Percentiles rank a stretch among this genome's conserved stretches.
phyloP scores from a whole-genome alignment of 176 grass and related monocot genomes.

The Pharus latifolius region DNA sequence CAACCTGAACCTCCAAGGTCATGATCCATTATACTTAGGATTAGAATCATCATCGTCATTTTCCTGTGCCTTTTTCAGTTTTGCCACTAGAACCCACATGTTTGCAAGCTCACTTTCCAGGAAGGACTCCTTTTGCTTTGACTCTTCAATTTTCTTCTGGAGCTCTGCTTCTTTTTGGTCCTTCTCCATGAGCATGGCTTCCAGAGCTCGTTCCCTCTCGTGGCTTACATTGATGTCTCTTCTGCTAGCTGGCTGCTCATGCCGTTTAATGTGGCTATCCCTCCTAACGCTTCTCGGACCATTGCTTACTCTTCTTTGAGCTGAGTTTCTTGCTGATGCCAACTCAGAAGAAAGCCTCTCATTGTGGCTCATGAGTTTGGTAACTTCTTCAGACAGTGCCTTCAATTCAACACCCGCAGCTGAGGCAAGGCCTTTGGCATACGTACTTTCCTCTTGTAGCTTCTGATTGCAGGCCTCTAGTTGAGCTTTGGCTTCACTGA shows the following conservation, averaged over 20 bases:
- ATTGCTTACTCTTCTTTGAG: constrained; percentile 40
- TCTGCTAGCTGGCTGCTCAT: constrained; percentile 48
- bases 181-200: constrained; percentile 49
- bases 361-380: constrained; percentile 80
- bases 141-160: constrained; percentile 55
- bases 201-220: constrained; percentile 41
- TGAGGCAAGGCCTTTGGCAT: constrained; percentile 54
- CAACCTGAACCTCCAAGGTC: neutral
- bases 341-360: constrained; percentile 52
- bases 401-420: constrained; percentile 64
- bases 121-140: constrained; percentile 56
- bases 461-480: constrained; percentile 52
- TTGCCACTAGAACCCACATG: constrained; percentile 64
- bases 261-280: constrained; percentile 25
- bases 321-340: constrained; percentile 42
- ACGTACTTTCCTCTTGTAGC: constrained; percentile 56
- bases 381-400: constrained; percentile 66
- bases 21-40: constrained; percentile 9
- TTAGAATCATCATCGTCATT: constrained; percentile 28
- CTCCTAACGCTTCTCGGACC: constrained; percentile 31
- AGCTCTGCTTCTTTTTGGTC: constrained; percentile 51
- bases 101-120: constrained; percentile 69
- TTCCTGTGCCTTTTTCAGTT: constrained; percentile 45
- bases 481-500: constrained; percentile 51
- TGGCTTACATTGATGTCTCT: constrained; percentile 26